phyloP scores from a whole-genome alignment of 441 rosid genomes.

The Arabidopsis lyrata region DNA sequence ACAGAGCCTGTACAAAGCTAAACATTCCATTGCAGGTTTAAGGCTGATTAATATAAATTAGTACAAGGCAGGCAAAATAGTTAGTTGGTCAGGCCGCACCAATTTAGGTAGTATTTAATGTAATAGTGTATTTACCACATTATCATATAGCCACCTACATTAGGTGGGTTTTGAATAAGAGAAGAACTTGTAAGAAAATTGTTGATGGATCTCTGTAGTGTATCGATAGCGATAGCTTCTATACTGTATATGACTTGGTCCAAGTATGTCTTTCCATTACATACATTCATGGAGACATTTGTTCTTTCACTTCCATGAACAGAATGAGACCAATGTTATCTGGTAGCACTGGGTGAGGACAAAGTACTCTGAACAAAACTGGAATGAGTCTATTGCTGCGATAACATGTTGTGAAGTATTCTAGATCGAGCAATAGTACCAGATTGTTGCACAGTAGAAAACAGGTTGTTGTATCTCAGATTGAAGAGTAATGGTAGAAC shows the following conservation, averaged over 20 bases:
- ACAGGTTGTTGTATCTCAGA: neutral
- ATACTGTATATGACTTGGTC: neutral
- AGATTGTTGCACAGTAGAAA: constrained; percentile 7
- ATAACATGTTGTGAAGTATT: neutral
- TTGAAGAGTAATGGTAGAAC: neutral
- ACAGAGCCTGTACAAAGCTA: neutral
- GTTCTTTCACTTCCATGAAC: neutral
- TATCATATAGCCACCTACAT: neutral
- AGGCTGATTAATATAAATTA: neutral
- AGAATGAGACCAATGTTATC: constrained; percentile 1
- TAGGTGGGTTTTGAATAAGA: neutral
- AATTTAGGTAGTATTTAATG: neutral
- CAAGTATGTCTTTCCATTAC: neutral
- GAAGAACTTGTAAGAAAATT: neutral
- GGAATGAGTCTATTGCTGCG: no score
- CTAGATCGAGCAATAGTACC: neutral
- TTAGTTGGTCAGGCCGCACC: neutral
- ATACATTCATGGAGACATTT: neutral
- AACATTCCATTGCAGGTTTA: no score
- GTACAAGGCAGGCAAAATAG: neutral
- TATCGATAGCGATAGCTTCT: neutral
- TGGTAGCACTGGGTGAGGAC: no score
- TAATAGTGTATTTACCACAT: no score
- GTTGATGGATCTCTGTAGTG: neutral
- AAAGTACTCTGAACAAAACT: no score